These are phyloP conservation scores for Zizania palustris DNA, from an alignment of 202 grass and related monocot genomes.

Conservation along the genomic window DNA sequence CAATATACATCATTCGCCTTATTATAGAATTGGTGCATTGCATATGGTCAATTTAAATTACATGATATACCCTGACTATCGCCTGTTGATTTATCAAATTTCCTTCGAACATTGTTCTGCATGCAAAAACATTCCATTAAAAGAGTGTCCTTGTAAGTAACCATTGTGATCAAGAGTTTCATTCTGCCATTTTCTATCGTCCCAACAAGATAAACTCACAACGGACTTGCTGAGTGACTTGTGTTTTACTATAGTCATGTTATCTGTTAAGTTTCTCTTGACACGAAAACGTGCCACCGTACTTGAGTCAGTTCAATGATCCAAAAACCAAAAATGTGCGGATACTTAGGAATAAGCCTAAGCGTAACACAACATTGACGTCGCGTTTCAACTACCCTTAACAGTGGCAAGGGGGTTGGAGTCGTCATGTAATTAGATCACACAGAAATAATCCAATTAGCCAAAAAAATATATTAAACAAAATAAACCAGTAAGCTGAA, in stretches of 20 bases:
- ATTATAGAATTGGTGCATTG: not conserved
- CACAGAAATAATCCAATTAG: no score
- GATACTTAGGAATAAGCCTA: no score
- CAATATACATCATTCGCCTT: not conserved
- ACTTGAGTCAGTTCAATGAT: no score
- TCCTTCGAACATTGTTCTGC: constrained; percentile 1
- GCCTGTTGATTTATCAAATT: not conserved
- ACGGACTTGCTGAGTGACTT: not conserved
- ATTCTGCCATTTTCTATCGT: not conserved
- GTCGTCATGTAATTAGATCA: no score
- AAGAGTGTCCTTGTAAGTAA: not conserved
- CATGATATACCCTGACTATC: constrained; percentile 9
- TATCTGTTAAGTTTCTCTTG: not conserved
- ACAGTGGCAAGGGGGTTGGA: no score
- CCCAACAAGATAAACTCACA: not conserved
- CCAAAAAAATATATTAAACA: no score
- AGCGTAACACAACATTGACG: no score
- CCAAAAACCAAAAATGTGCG: no score
- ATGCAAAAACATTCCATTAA: not conserved
- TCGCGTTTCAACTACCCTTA: no score
- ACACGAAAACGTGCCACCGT: no score
- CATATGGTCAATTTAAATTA: not conserved
- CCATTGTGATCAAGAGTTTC: constrained; percentile 2
- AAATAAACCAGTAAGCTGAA: no score
- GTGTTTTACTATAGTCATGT: not conserved